Evolutionary conservation across 2,329 filamentous ascomycete species (phyloP).

Genomic region (Phialophora tarda): DNA sequence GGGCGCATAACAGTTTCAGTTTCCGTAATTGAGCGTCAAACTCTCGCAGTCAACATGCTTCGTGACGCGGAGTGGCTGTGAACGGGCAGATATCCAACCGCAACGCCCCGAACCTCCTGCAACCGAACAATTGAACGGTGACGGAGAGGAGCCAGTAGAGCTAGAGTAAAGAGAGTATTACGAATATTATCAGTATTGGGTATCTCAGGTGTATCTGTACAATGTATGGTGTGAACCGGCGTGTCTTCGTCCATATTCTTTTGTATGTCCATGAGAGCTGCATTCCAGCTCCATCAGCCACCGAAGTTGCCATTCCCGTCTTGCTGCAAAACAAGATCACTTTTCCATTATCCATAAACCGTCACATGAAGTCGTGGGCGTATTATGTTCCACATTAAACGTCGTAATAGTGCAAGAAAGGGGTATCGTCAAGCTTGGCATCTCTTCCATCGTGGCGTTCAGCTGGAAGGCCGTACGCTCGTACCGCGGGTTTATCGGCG

Average conservation of each 20-base stretch:
- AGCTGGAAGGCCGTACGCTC: not conserved
- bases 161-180: not conserved
- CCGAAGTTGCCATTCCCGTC: not conserved
- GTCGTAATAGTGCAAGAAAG: not conserved
- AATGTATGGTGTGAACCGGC: conserved; percentile 3
- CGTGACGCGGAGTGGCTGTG: not conserved
- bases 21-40: not conserved
- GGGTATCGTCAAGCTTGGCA: not conserved
- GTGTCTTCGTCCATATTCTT: conserved; percentile 6
- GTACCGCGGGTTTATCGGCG: not conserved
- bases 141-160: not conserved
- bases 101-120: not conserved
- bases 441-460: not conserved
- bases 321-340: not conserved
- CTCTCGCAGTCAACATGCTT: not conserved
- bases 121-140: not conserved
- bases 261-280: not conserved
- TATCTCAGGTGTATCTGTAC: conserved; percentile 12
- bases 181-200: conserved; percentile 2
- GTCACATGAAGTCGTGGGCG: not conserved
- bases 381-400: conserved; percentile 1
- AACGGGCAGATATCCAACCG: not conserved
- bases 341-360: not conserved
- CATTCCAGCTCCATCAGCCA: not conserved
- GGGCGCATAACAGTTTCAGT: not conserved